Evolutionary conservation across 2,329 filamentous ascomycete species (phyloP).

Genomic region (Talaromyces amestolkiae): DNA sequence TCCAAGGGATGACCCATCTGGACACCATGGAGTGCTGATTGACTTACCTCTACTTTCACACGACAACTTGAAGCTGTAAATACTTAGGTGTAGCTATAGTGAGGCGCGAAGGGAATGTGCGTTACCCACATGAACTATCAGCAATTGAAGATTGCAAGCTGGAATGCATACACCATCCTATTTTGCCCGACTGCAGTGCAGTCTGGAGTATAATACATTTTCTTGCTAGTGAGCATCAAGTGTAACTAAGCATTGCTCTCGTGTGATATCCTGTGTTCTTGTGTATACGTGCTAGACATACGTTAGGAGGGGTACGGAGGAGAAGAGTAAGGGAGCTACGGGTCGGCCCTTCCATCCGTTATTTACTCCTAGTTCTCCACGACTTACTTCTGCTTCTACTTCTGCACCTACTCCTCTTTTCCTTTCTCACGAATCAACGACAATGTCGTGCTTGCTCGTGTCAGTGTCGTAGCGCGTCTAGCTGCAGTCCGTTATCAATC

Average conservation of each 20-base stretch:
- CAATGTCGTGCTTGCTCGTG: neutral
- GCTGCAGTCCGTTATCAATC: slow-evolving; percentile 7
- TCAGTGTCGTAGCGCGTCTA: neutral
- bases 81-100: neutral
- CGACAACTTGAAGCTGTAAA: neutral
- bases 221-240: neutral
- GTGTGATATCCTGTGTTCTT: neutral
- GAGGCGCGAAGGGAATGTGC: neutral
- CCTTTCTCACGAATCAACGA: neutral
- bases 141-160: neutral
- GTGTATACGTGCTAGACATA: neutral
- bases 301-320: neutral
- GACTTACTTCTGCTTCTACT: too few relatives aligned
- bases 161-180: neutral
- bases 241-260: neutral
- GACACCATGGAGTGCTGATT: neutral
- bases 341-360: slow-evolving; percentile 6
- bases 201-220: neutral
- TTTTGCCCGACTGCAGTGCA: neutral
- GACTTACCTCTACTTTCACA: neutral
- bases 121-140: neutral
- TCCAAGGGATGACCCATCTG: neutral
- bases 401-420: neutral
- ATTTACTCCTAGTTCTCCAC: neutral
- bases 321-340: neutral